Evolutionary conservation across 1,139 yeast genomes (phyloP).

Genomic region (Maudiozyma humilis): DNA sequence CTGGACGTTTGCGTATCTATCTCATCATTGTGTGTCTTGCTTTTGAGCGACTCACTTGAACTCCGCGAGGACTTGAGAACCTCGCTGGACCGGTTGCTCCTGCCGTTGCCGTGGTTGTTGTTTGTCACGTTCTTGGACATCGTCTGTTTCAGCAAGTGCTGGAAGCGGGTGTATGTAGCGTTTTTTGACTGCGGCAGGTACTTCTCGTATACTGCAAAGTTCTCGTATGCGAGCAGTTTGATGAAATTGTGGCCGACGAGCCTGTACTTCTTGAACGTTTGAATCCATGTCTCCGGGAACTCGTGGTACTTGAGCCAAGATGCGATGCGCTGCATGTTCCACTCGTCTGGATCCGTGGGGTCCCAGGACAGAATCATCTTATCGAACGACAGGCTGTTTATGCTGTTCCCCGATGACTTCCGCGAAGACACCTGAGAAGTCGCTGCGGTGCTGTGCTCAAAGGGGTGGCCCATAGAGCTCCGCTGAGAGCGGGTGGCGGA

Average conservation of each 20-base stretch:
- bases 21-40: slow-evolving; percentile 14
- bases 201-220: slow-evolving; percentile 40
- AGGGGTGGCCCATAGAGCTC: neutral
- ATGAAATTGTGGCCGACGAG: slow-evolving; percentile 59
- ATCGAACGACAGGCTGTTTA: slow-evolving; percentile 23
- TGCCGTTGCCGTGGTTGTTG: slow-evolving; percentile 18
- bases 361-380: slow-evolving; percentile 36
- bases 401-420: slow-evolving; percentile 29
- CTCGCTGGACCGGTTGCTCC: slow-evolving; percentile 12
- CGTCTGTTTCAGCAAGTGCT: slow-evolving; percentile 42
- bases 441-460: neutral
- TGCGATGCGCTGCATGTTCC: slow-evolving; percentile 63
- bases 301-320: slow-evolving; percentile 60
- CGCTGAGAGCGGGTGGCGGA: neutral
- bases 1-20: slow-evolving; percentile 10
- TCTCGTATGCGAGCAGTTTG: slow-evolving; percentile 60
- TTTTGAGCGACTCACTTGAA: slow-evolving; percentile 24
- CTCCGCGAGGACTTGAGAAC: slow-evolving; percentile 18
- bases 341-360: slow-evolving; percentile 41
- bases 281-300: slow-evolving; percentile 68
- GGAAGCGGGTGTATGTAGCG: slow-evolving; percentile 49
- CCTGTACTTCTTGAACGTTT: slow-evolving; percentile 50
- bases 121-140: slow-evolving; percentile 35
- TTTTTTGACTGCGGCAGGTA: slow-evolving; percentile 42
- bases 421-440: slow-evolving; percentile 13